Evolutionary conservation across 1,284 basidiomycete genomes (phyloP), one percentile per base, ranked within the genome.

Genomic region (Marasmius oreades): DNA sequence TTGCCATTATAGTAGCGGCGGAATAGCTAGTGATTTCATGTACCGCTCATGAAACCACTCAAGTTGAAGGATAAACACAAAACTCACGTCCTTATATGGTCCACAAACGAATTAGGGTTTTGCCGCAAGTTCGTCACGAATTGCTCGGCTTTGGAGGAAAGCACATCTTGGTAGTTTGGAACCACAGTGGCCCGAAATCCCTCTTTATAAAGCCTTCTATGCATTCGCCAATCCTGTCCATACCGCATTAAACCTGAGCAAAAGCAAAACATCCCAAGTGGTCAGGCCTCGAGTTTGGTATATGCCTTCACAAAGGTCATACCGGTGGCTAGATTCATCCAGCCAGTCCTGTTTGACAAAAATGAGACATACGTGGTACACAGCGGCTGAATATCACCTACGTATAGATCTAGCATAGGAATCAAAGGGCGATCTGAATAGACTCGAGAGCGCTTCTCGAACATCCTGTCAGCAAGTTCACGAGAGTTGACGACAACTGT

Each of bases 221-320:
- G 70, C 1, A 63, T 57, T 23, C 73, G 71, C 78, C 78, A 81
- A 47, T 59, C 60, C 3, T 73, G 65, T 2, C 71, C 70, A 55
- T 80, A 78, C 22, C 66, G 64, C 55, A 74, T 60, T 12, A 77
- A 64, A 28, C 36, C 44, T 0, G 62, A 63, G 0, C 67, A 54
- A 42, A 65, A 71, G 58, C 73, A 77, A 12, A 66, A 69, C 63
- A 72, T 70, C 23, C 73, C 77, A 59, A 72, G 70, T n/a, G 78
- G 81, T 34, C n/a, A n/a, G n/a, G n/a, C n/a, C n/a, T n/a, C n/a
- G n/a, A n/a, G n/a, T n/a, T n/a, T n/a, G n/a, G n/a, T n/a, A n/a
- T n/a, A n/a, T n/a, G n/a, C n/a, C n/a, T n/a, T n/a, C n/a, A n/a
- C n/a, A n/a, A n/a, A n/a, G n/a, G n/a, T n/a, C n/a, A 10, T 31